A percentile compares a stretch with the other conserved stretches of the same genome.
These are phyloP conservation scores for Euphorbia schlechtendalii DNA, from an alignment of 441 rosid species.

Conservation along the genomic window DNA sequence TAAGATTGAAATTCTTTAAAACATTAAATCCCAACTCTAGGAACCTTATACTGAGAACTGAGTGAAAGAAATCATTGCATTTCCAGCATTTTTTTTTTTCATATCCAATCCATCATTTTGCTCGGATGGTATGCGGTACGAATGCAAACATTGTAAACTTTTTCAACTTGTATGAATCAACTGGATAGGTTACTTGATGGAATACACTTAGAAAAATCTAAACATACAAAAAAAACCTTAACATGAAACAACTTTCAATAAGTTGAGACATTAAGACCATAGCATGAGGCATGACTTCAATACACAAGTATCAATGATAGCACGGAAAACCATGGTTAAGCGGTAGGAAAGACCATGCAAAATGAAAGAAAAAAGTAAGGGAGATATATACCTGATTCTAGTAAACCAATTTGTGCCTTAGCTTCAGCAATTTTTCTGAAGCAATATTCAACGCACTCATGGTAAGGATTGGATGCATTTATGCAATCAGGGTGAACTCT, in stretches of 20 bases:
- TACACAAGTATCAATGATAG: not conserved
- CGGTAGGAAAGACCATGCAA: slow-evolving; percentile 3
- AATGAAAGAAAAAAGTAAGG: not conserved
- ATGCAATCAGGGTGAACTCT: slow-evolving; percentile 58
- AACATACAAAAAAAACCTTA: no score
- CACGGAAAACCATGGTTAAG: not conserved
- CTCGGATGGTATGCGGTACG: not conserved
- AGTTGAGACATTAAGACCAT: not conserved
- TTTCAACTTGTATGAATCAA: not conserved
- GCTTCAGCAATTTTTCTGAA: slow-evolving; percentile 47
- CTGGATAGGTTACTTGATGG: not conserved
- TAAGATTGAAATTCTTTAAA: not conserved
- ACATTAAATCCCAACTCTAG: not conserved
- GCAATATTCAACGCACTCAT: slow-evolving; percentile 74
- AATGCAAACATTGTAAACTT: not conserved
- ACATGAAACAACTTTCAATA: no score
- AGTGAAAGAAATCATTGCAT: not conserved
- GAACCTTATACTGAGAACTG: not conserved
- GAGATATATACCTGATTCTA: slow-evolving; percentile 21
- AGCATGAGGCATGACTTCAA: not conserved
- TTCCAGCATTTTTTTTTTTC: not conserved
- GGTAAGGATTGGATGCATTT: slow-evolving; percentile 78
- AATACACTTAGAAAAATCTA: no score
- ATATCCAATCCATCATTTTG: not conserved
- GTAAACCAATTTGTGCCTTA: slow-evolving; percentile 30